phyloP scores from a whole-genome alignment of 2,329 filamentous ascomycete species.

The Beauveria caledonica region DNA sequence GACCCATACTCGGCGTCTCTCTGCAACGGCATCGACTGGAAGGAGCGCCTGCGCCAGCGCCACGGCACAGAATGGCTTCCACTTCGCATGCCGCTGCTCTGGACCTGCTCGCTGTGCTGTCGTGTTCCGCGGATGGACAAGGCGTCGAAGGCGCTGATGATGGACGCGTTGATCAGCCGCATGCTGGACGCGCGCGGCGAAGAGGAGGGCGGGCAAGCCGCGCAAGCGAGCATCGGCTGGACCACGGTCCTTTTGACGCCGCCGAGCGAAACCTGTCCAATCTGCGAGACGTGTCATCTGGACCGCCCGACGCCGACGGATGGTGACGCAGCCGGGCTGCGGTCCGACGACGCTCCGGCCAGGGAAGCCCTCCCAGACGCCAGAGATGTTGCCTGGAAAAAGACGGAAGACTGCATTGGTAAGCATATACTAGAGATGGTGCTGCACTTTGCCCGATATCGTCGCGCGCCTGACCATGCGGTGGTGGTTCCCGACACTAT shows the following conservation, averaged over 20 bases:
- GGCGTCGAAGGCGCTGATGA: background rate
- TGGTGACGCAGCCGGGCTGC: too few relatives aligned
- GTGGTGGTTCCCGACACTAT: background rate
- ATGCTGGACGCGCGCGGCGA: background rate
- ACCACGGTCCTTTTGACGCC: background rate
- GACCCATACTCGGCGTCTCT: background rate
- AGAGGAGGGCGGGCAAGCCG: background rate
- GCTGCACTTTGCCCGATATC: background rate
- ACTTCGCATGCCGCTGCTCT: background rate
- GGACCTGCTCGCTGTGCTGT: background rate
- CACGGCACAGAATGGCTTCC: background rate
- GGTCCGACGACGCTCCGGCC: too few relatives aligned
- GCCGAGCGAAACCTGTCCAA: background rate
- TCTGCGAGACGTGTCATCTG: background rate
- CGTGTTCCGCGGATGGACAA: background rate
- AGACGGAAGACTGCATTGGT: background rate
- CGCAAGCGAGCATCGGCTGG: background rate
- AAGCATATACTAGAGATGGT: background rate
- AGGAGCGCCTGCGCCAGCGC: background rate
- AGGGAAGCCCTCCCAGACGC: too few relatives aligned
- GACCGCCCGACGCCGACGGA: background rate
- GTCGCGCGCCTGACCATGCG: too few relatives aligned
- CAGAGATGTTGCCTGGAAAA: too few relatives aligned
- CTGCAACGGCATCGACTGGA: background rate
- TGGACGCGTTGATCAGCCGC: background rate